Evolutionary conservation across 495 filamentous ascomycete genomes (phyloP).

Genomic region (Pseudevernia furfuracea): DNA sequence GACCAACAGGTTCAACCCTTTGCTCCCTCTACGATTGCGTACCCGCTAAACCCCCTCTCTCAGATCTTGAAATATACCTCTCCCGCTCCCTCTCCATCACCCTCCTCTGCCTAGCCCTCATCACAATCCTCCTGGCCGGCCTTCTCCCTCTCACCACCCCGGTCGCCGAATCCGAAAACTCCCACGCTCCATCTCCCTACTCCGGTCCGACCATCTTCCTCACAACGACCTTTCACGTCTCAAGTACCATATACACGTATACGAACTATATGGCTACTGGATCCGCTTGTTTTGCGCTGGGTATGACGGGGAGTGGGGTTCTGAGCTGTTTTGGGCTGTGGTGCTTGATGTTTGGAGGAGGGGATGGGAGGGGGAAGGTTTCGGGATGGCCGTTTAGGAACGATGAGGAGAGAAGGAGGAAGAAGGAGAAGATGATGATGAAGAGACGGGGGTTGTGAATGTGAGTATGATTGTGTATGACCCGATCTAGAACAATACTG

Average conservation of each 20-base stretch:
- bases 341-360: constrained; percentile 68
- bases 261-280: constrained; percentile 48
- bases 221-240: constrained; percentile 56
- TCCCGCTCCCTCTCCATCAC: constrained; percentile 60
- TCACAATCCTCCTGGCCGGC: constrained; percentile 65
- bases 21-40: neutral
- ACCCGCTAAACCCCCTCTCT: neutral
- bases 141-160: constrained; percentile 56
- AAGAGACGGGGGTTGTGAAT: constrained; percentile 13
- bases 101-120: constrained; percentile 55
- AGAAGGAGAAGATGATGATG: constrained; percentile 41
- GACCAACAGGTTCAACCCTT: constrained; percentile 42
- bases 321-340: constrained; percentile 60
- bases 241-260: constrained; percentile 61
- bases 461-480: neutral
- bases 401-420: constrained; percentile 50
- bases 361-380: constrained; percentile 66
- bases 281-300: constrained; percentile 49
- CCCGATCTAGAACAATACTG: too few species aligned
- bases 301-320: constrained; percentile 40
- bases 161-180: constrained; percentile 1
- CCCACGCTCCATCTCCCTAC: constrained; percentile 65
- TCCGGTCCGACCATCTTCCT: constrained; percentile 59
- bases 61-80: constrained; percentile 67
- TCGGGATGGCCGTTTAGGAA: constrained; percentile 67